A percentile compares a stretch with the other conserved stretches of the same genome.
phyloP scores from a whole-genome alignment of 129 eudicot genomes.

The Tanacetum coccineum region DNA sequence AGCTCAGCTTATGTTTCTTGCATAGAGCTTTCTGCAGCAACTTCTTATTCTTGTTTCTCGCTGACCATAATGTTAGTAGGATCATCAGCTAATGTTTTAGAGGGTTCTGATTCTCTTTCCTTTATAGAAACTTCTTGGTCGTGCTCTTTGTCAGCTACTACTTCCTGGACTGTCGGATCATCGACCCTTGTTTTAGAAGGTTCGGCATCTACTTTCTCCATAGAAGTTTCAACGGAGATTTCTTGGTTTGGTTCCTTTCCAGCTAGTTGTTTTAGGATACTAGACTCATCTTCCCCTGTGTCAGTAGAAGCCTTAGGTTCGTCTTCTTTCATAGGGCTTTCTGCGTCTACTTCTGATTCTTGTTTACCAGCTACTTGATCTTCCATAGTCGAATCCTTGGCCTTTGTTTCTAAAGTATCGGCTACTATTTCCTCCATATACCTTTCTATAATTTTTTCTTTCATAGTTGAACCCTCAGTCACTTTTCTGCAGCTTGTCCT shows the following conservation, averaged over 20 bases:
- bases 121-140: not conserved
- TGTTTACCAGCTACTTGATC: no score
- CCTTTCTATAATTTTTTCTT: not conserved
- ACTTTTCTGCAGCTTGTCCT: no score
- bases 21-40: not conserved
- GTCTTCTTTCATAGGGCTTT: not conserved
- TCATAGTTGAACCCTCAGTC: not conserved
- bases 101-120: conserved; percentile 7
- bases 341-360: not conserved
- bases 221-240: not conserved
- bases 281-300: no score
- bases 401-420: not conserved
- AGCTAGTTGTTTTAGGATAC: no score
- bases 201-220: conserved; percentile 5
- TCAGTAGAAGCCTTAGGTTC: not conserved
- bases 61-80: not conserved
- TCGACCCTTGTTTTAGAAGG: conserved; percentile 4
- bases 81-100: not conserved
- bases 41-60: not conserved
- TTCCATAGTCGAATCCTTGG: not conserved
- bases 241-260: not conserved
- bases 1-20: not conserved
- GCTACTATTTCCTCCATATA: not conserved
- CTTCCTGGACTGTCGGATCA: not conserved
- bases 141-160: not conserved